These are phyloP conservation scores for Limtongozyma cylindracea DNA, from an alignment of 805 yeast species.

Conservation along the genomic window DNA sequence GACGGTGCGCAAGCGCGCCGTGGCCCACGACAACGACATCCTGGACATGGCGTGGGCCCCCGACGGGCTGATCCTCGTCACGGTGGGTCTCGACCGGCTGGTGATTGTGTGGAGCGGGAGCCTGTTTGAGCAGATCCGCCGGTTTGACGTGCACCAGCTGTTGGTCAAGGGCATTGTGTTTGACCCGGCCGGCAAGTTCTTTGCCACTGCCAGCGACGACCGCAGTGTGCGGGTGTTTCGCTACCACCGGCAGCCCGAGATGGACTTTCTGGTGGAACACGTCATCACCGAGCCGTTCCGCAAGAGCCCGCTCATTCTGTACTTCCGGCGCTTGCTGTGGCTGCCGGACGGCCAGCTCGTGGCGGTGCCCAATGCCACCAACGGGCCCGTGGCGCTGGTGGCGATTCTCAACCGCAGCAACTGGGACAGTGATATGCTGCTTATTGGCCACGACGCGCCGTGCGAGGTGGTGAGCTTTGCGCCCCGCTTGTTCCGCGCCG, in stretches of 20 bases:
- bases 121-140: constrained; percentile 71
- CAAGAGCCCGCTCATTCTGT: constrained; percentile 78
- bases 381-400: constrained; percentile 58
- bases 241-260: constrained; percentile 43
- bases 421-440: constrained; percentile 54
- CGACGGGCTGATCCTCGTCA: constrained; percentile 69
- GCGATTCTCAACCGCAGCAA: constrained; percentile 52
- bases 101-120: constrained; percentile 85
- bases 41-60: constrained; percentile 98
- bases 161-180: constrained; percentile 92
- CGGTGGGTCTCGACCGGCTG: constrained; percentile 86
- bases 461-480: constrained; percentile 61
- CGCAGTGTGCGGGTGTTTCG: constrained; percentile 73
- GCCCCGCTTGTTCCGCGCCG: constrained; percentile 33
- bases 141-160: constrained; percentile 83
- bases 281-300: constrained; percentile 65
- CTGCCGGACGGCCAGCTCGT: constrained; percentile 77
- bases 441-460: constrained; percentile 69
- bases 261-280: constrained; percentile 71
- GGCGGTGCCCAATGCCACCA: constrained; percentile 69
- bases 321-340: constrained; percentile 73
- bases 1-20: constrained; percentile 79
- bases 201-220: constrained; percentile 94
- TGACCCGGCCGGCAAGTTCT: constrained; percentile 95
- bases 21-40: constrained; percentile 93